Evolutionary conservation across 441 rosid species (phyloP).

Genomic region (Aleurites moluccanus): DNA sequence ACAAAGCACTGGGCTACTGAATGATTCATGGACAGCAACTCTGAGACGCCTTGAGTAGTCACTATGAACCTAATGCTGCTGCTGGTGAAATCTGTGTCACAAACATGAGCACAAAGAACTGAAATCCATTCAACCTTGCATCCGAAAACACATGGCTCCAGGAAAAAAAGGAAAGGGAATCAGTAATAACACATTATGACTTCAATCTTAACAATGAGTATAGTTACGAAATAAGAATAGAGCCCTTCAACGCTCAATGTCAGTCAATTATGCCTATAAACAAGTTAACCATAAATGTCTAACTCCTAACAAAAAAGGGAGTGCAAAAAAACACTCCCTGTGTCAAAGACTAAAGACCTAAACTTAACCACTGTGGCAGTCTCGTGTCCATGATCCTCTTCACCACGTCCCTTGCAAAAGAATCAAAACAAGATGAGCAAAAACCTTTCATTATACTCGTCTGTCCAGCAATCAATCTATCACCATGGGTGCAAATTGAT

Average conservation of each 20-base stretch:
- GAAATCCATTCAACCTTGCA: neutral
- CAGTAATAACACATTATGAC: constrained; percentile 13
- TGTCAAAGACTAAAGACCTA: constrained; percentile 47
- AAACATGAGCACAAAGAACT: neutral
- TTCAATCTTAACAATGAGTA: constrained; percentile 32
- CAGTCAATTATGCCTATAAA: constrained; percentile 37
- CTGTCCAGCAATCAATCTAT: constrained; percentile 51
- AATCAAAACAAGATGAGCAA: constrained; percentile 86
- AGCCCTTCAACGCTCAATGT: constrained; percentile 39
- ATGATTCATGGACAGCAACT: no score
- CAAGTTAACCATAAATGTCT: constrained; percentile 40
- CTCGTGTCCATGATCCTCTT: constrained; percentile 75
- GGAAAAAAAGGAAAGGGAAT: neutral
- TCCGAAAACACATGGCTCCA: neutral
- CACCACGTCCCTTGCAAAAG: constrained; percentile 79
- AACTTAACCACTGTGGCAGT: constrained; percentile 74
- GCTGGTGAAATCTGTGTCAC: neutral
- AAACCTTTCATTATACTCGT: constrained; percentile 73
- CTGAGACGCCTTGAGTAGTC: neutral
- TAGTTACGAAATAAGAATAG: constrained; percentile 33
- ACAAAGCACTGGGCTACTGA: no score
- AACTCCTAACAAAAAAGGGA: constrained; percentile 36
- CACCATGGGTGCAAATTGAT: constrained; percentile 54
- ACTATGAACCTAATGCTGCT: neutral
- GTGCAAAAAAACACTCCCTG: constrained; percentile 18